phyloP scores from a whole-genome alignment of 148 eudicot species.

The Silene uniflora region DNA sequence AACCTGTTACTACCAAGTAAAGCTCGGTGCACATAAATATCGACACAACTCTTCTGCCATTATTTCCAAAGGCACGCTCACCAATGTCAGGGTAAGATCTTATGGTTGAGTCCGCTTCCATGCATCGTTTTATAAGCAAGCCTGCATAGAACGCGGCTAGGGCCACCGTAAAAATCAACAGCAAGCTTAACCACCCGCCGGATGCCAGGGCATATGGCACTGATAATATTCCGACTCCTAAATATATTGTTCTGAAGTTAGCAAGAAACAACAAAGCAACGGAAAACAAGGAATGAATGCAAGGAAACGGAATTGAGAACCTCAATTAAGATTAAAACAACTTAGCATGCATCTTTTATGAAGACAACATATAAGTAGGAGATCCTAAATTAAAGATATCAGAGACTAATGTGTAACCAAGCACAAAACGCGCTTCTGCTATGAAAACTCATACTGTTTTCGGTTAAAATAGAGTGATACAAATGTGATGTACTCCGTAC shows the following conservation, averaged over 20 bases:
- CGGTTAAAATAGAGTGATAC: no score
- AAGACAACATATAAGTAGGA: no score
- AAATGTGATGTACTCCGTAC: no score
- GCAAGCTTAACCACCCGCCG: constrained; percentile 51
- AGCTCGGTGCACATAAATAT: constrained; percentile 43
- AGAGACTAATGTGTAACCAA: no score
- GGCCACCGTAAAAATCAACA: constrained; percentile 33
- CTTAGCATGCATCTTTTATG: no score
- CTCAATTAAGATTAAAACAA: no score
- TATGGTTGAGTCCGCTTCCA: constrained; percentile 43
- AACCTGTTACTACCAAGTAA: constrained; percentile 50
- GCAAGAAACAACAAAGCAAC: not conserved
- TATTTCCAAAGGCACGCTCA: constrained; percentile 46
- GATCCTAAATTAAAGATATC: no score
- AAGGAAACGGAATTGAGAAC: not conserved
- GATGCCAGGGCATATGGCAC: constrained; percentile 47
- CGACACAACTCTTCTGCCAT: constrained; percentile 35
- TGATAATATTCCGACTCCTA: constrained; percentile 54
- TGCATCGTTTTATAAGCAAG: constrained; percentile 46
- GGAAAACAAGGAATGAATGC: not conserved
- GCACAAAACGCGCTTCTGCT: no score
- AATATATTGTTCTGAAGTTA: not conserved
- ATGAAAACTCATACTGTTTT: no score
- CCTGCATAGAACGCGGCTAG: constrained; percentile 37
- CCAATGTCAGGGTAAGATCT: constrained; percentile 51